phyloP scores from a whole-genome alignment of 169 alveolate genomes.

The Cryptosporidium tyzzeri region DNA sequence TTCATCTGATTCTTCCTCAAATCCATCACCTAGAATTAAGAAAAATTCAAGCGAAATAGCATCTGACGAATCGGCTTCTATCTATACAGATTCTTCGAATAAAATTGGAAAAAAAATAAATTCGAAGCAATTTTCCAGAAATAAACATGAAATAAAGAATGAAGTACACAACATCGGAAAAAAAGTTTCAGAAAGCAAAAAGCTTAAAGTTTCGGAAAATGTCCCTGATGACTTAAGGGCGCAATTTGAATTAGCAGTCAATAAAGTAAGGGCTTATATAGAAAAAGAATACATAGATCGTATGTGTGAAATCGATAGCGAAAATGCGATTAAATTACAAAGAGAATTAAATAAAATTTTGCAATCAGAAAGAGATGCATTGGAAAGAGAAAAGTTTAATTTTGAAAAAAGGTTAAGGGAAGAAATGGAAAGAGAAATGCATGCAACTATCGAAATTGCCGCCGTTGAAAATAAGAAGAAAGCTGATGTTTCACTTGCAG shows the following conservation, averaged over 20 bases:
- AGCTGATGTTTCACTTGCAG: conserved; percentile 71
- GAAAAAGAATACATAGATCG: conserved; percentile 69
- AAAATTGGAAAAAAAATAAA: not conserved
- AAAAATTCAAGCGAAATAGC: not conserved
- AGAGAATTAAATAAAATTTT: conserved; percentile 64
- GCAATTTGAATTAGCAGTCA: conserved; percentile 72
- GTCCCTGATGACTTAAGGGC: conserved; percentile 72
- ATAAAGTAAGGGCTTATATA: conserved; percentile 68
- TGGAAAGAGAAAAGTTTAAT: conserved; percentile 53
- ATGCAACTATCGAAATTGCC: conserved; percentile 65
- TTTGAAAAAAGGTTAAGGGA: conserved; percentile 68
- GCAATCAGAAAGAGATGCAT: conserved; percentile 72
- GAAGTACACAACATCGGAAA: conserved; percentile 29
- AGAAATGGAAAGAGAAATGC: conserved; percentile 68
- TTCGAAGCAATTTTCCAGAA: conserved; percentile 4
- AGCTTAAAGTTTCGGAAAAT: conserved; percentile 16
- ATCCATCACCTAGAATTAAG: not conserved
- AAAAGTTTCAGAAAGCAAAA: conserved; percentile 18
- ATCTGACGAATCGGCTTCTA: conserved; percentile 7
- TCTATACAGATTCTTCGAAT: conserved; percentile 2
- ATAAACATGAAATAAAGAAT: conserved; percentile 34
- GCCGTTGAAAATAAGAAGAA: conserved; percentile 62
- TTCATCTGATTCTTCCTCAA: conserved; percentile 21
- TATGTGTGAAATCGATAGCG: conserved; percentile 66
- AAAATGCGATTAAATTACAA: conserved; percentile 63